Percentiles rank a stretch among this genome's conserved stretches.
phyloP scores from a whole-genome alignment of 2,329 filamentous ascomycete genomes.

The Trichoderma sp. region DNA sequence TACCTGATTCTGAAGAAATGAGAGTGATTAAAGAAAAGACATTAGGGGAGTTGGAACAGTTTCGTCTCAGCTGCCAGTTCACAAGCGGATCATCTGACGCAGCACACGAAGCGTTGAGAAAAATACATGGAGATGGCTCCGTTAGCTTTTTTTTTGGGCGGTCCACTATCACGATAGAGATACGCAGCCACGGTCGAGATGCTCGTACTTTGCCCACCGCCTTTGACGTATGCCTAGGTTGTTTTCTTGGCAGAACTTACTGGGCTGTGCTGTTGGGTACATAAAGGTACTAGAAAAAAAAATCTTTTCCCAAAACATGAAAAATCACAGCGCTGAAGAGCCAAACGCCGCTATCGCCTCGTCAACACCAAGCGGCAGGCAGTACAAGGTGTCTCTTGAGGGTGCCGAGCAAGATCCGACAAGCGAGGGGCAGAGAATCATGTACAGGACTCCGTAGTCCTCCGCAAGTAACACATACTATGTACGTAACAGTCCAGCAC shows the following conservation, averaged over 20 bases:
- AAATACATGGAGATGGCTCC: background rate
- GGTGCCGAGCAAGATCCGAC: background rate
- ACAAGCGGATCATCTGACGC: background rate
- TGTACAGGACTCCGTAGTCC: no score
- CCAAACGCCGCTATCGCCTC: background rate
- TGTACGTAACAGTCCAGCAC: no score
- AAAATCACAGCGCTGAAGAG: no score
- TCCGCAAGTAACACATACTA: no score
- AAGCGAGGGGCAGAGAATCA: slow-evolving; percentile 13
- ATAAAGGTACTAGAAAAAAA: background rate
- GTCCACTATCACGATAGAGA: slow-evolving; percentile 1
- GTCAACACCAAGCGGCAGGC: background rate
- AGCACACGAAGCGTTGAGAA: background rate
- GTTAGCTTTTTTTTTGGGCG: background rate
- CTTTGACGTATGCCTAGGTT: background rate
- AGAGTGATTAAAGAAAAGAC: background rate
- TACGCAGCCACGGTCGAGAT: background rate
- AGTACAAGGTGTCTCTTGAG: background rate
- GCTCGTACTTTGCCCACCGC: background rate
- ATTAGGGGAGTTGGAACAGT: background rate
- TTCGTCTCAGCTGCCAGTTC: background rate
- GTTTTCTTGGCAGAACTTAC: background rate
- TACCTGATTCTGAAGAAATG: background rate
- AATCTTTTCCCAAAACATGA: background rate
- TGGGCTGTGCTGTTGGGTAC: background rate